These are phyloP conservation scores for Clausena lansium DNA, from an alignment of 345 rosid genomes.

Conservation along the genomic window DNA sequence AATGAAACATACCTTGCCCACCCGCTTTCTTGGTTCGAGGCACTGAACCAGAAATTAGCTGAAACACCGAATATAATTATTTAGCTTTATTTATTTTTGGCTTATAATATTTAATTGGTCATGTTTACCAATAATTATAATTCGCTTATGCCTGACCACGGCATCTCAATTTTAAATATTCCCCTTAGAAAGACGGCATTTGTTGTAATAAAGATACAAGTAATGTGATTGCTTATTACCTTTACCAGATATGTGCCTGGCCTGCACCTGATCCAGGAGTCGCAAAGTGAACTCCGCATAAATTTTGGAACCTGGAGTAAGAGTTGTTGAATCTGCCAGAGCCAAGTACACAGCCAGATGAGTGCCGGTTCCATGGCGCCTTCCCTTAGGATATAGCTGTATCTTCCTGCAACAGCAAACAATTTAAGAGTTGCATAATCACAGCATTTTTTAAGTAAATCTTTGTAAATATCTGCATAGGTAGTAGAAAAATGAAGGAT, in stretches of 20 bases:
- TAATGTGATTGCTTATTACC: conserved; percentile 15
- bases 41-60: conserved; percentile 36
- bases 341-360: conserved; percentile 32
- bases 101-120: too few relatives aligned
- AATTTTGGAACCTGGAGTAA: conserved; percentile 28
- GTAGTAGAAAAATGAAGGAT: neutral
- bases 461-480: too few relatives aligned
- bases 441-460: too few relatives aligned
- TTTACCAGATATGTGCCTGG: conserved; percentile 26
- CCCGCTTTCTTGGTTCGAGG: conserved; percentile 7
- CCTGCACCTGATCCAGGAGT: conserved; percentile 30
- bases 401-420: conserved; percentile 33
- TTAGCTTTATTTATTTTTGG: too few relatives aligned
- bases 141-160: too few relatives aligned
- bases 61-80: neutral
- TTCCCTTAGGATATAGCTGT: conserved; percentile 35
- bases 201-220: too few relatives aligned
- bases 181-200: too few relatives aligned
- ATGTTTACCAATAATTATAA: too few relatives aligned
- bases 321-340: conserved; percentile 21
- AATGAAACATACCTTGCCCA: conserved; percentile 25
- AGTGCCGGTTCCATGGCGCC: conserved; percentile 20
- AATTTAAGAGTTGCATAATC: neutral
- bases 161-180: too few relatives aligned
- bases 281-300: conserved; percentile 30